A percentile compares a stretch with the other conserved stretches of the same genome.
Conservation (phyloP, 2,329 filamentous ascomycete species). For the Lasiodiplodia citricola region DNA sequence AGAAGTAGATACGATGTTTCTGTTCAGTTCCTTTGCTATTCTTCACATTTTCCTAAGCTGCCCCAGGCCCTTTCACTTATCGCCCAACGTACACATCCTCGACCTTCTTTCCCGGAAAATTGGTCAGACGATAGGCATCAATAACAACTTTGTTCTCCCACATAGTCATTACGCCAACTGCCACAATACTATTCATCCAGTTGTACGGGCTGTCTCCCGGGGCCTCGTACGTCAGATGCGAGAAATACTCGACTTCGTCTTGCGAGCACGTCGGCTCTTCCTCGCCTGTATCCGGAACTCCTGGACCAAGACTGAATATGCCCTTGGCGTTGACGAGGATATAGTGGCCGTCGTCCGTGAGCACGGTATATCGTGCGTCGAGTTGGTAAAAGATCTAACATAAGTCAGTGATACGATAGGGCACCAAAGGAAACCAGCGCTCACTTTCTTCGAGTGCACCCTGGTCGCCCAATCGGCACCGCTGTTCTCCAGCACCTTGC, state of each 20-base stretch:
- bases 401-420: neutral
- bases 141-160: neutral
- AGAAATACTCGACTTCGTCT: neutral
- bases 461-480: neutral
- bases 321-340: neutral
- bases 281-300: neutral
- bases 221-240: neutral
- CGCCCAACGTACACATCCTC: neutral
- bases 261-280: neutral
- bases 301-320: neutral
- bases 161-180: neutral
- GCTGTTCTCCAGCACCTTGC: neutral
- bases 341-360: neutral
- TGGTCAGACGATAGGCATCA: neutral
- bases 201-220: neutral
- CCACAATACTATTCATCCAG: conserved; percentile 1
- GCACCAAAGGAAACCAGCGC: neutral
- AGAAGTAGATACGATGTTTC: too few species aligned
- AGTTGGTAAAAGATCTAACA: neutral
- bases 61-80: neutral
- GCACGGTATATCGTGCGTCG: neutral
- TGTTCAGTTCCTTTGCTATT: too few species aligned
- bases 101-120: neutral
- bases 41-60: too few species aligned
- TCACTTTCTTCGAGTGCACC: neutral